A percentile compares a stretch with the other conserved stretches of the same genome.
These are phyloP conservation scores for Hibiscus syriacus DNA, from an alignment of 345 rosid species.

Conservation along the genomic window DNA sequence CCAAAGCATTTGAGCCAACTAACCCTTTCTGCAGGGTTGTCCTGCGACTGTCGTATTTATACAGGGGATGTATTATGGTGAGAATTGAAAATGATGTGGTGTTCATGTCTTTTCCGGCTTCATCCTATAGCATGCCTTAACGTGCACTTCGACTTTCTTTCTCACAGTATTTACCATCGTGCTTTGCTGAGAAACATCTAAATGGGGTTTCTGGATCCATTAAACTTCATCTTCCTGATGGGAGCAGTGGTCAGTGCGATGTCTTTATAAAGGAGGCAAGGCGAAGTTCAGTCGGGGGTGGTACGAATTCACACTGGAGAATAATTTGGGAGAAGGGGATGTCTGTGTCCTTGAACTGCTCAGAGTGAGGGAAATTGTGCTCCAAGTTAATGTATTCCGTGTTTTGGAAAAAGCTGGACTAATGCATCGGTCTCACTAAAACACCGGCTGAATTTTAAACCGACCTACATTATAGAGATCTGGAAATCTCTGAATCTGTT, in stretches of 20 bases:
- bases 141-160: neutral
- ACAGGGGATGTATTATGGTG: slow-evolving; percentile 83
- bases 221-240: slow-evolving; percentile 66
- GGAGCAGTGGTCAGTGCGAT: slow-evolving; percentile 84
- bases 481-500: slow-evolving; percentile 15
- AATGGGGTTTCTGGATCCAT: slow-evolving; percentile 80
- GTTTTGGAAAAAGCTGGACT: slow-evolving; percentile 27
- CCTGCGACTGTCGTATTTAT: slow-evolving; percentile 72
- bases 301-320: slow-evolving; percentile 81
- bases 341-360: slow-evolving; percentile 77
- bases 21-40: slow-evolving; percentile 85
- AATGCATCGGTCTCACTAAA: slow-evolving; percentile 15
- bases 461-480: slow-evolving; percentile 8
- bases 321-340: slow-evolving; percentile 82
- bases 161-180: slow-evolving; percentile 74
- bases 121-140: too few relatives aligned
- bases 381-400: slow-evolving; percentile 70
- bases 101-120: neutral
- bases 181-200: slow-evolving; percentile 76
- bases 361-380: slow-evolving; percentile 60
- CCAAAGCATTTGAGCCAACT: slow-evolving; percentile 69
- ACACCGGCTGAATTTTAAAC: slow-evolving; percentile 10
- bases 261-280: slow-evolving; percentile 76
- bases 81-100: slow-evolving; percentile 15
- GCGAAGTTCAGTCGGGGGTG: slow-evolving; percentile 87